Base-by-base conservation (phyloP, 352 stramenopile species). In the Pythium dissotocum region DNA sequence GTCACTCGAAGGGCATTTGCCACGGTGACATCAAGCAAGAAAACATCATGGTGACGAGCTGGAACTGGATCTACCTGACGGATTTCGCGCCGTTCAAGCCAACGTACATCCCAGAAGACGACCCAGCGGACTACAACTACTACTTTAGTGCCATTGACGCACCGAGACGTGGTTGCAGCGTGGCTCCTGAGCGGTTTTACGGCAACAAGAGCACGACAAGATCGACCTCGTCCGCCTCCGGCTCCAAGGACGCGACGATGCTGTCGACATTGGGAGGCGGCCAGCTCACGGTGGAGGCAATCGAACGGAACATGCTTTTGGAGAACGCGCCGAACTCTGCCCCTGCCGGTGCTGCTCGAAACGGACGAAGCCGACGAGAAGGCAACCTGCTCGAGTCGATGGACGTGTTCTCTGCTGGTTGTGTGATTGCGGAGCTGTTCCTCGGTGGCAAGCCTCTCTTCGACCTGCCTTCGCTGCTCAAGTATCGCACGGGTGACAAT, bases 341-440 rank as follows among this genome's bases (percentile, higher is more conserved):
- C 32, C 64, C 55, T 5, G 57, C 44, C 4, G 52, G 13, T 28
- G 32, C 30, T 36, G 66, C 63, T 1, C 62, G 61, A 35, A 64
- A 61, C 8, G 14, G 70, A n/a, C 54, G 71, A 26, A 83, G 49
- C 28, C 81, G 79, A 51, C 77, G 80, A 6, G 83, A 93, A 68
- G 84, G 87, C 9, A 85, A 70, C 56, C 77, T 95, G 42, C 68
- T 87, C 1, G 80, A 92, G 49, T 96, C 93, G 12, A 99, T 99
- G 96, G 98, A 99, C 79, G 95, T 99, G 54, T 99, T 99, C 78
- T 99, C 97, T 44, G 83, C 97, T 10, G 97, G 97, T 10, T 99
- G 98, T 78, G 93, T 99, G 4, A 98, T 99, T 44, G 96, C 98
- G 12, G 97, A 99, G 80, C 61, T 97, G 16, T 98, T 98, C 70